Conservation (phyloP, 768 basidiomycete species). For the Xerocomellus amylosporus region DNA sequence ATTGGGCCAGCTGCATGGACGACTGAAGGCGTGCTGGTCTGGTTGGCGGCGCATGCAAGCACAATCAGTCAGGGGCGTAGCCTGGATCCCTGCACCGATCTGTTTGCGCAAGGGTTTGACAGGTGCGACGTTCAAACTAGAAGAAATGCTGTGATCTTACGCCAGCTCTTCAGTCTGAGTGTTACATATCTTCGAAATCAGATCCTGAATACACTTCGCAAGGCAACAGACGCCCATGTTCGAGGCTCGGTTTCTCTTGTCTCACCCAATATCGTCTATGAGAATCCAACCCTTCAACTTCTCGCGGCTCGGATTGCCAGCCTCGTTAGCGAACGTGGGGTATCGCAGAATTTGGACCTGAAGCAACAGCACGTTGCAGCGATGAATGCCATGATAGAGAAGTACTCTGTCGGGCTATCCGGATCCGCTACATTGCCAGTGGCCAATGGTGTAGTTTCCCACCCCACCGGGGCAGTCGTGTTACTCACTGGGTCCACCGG, state of each 20-base stretch:
- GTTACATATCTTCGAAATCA: constrained; percentile 19
- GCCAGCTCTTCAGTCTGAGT: constrained; percentile 14
- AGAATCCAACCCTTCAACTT: constrained; percentile 35
- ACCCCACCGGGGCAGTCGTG: not conserved
- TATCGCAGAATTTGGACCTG: not conserved
- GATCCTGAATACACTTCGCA: constrained; percentile 15
- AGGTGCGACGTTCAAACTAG: not conserved
- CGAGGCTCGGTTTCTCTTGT: constrained; percentile 20
- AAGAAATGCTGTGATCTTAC: not conserved
- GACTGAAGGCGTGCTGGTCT: not conserved
- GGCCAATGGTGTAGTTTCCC: not conserved
- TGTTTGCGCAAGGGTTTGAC: not conserved
- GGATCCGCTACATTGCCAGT: not conserved
- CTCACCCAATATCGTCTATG: constrained; percentile 31
- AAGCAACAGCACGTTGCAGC: not conserved
- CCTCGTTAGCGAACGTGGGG: not conserved
- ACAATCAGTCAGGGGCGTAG: not conserved
- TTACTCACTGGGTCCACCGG: constrained; percentile 44
- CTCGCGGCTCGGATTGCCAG: constrained; percentile 5
- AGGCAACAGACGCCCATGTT: constrained; percentile 18
- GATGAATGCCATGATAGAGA: constrained; percentile 34
- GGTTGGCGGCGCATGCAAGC: not conserved
- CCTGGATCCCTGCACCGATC: not conserved
- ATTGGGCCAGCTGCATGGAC: not conserved
- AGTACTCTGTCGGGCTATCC: not conserved